These are phyloP conservation scores for Gymnopus androsaceus DNA, from an alignment of 1,284 basidiomycete genomes.

Conservation along the genomic window DNA sequence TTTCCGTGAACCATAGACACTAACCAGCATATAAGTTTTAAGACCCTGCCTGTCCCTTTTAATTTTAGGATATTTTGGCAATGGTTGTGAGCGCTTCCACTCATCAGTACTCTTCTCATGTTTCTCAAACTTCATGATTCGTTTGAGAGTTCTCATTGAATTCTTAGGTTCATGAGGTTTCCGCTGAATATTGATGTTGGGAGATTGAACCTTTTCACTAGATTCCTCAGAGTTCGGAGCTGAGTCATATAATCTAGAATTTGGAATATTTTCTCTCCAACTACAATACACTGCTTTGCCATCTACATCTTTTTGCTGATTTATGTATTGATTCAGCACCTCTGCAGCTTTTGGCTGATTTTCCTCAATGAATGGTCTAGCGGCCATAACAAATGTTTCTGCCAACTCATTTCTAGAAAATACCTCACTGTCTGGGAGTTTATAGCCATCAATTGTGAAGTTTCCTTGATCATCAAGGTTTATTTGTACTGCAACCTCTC, in stretches of 20 bases:
- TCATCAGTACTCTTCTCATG: no score
- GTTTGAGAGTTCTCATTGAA: slow-evolving; percentile 7
- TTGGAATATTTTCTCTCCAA: neutral
- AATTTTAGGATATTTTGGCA: no score
- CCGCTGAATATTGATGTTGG: neutral
- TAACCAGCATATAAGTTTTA: no score
- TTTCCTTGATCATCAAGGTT: neutral
- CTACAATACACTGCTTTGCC: neutral
- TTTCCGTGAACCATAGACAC: no score
- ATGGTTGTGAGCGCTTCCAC: no score
- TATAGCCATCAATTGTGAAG: neutral
- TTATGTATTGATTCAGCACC: no score
- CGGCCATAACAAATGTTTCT: neutral
- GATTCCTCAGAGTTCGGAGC: no score
- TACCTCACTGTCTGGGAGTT: neutral
- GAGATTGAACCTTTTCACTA: no score
- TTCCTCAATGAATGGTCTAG: no score
- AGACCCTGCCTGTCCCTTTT: no score
- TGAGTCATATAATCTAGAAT: no score
- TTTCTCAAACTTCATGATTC: neutral
- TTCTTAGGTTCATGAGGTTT: neutral
- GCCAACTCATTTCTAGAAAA: neutral
- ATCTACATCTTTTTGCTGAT: neutral
- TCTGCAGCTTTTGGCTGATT: no score
- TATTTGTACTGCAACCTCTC: slow-evolving; percentile 5